Evolutionary conservation across 2,329 filamentous ascomycete species (phyloP), one percentile per base, ranked within the genome.

Genomic region (Pleoardoris graminearum): DNA sequence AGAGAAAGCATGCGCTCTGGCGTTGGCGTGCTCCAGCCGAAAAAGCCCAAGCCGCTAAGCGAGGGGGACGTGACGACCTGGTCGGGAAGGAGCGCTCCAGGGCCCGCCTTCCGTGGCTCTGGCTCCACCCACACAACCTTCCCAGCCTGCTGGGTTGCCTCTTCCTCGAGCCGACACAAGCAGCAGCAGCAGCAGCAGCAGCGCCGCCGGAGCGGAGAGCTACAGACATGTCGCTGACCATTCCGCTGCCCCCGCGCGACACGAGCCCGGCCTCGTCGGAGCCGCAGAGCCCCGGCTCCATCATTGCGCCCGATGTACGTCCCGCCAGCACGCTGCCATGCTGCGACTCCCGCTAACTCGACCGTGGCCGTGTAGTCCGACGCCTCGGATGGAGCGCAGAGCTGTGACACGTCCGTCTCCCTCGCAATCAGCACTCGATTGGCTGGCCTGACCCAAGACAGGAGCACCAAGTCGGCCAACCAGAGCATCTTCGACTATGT

Each of bases 401-500:
- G 69, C 59, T 68, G 66, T 55, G 65, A 62, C 46, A 68, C 68
- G 70, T 73, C 55, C 10, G 68, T 64, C 52, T 51, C 53, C 53
- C 17, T 51, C 23, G 19, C 10, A 3, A n/a, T 16, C n/a, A 7
- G 12, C 6, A 33, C 45, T 7, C 45, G 51, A 49, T 45, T 23
- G 42, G n/a, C 48, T 50, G 32, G 35, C 51, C 63, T 69, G 37
- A 69, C 60, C 16, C 41, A 36, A 7, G 11, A 30, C 60, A 73
- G 72, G 44, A 71, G 71, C 53, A 71, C 71, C 7, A 66, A 70
- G 49, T 75, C 71, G 30, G 66, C 74, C 55, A 73, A 70, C 35
- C 65, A 69, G 51, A 74, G 70, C 59, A 73, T 75, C 32, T 70
- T 66, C 57, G 68, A 75, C 57, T 72, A 68, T 48, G 62, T 75